Evolutionary conservation across 441 rosid species (phyloP), one percentile per base, ranked within the genome.

Genomic region (Raphanus hybrid): DNA sequence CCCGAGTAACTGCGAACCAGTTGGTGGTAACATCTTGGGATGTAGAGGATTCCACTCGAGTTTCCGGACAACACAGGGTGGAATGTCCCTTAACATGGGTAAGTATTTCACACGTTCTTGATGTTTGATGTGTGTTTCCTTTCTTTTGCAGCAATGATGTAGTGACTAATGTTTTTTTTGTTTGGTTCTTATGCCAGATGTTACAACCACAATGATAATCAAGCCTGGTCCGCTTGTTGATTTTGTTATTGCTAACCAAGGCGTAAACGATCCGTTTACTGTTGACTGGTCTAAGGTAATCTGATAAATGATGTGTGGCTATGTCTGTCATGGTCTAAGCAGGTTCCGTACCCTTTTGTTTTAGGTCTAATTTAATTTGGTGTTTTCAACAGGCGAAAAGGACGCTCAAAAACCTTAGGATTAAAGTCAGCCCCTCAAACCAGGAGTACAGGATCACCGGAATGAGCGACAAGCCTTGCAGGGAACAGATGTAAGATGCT

Each of bases 131-230:
- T 43, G 14, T 45, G 14, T 12, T 11, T 12, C 8, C 67, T 48
- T n/a, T 60, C 41, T 63, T 39, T 57, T 41, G 39, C 48, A 15
- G 54, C 57, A 23, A n/a, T 54, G 29, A 60, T 50, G 32, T 34
- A 59, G 48, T 83, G 78, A 57, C 71, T 75, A 26, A 75, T 57
- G 9, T 23, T 1, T 45, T 45, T 45, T 45, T 55, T 54, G 12
- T 60, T 66, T 29, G 52, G 41, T 69, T 77, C 37, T 48, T 43
- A 3, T 39, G 67, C 16, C 82, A 93, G 97, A 93, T 83, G 97
- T 87, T 1, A 91, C 97, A 2, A 93, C 97, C 2, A 93, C 95
- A 12, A 93, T 91, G 97, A 91, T 90, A 63, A 84, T 93, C 69
- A 90, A 87, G 82, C 97, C 97, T 64, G 97, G 94, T 52, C 92